These are phyloP conservation scores for Leersia perrieri DNA, from an alignment of 176 grass and related monocot genomes.

Conservation along the genomic window DNA sequence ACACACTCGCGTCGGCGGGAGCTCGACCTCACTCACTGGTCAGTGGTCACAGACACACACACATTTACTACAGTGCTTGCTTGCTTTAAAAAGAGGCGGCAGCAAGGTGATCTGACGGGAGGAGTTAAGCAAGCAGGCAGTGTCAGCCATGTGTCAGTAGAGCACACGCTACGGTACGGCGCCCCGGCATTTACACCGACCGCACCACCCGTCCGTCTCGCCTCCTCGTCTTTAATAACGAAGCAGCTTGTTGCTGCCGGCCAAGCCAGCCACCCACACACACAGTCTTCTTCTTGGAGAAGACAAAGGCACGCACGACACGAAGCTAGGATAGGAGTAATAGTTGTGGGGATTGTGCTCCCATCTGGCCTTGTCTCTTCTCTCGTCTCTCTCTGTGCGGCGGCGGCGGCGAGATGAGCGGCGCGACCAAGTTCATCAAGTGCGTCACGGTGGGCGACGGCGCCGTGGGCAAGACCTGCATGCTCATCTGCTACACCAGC, in stretches of 20 bases:
- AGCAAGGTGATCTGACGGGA: too few species aligned
- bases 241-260: neutral
- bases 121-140: neutral
- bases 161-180: neutral
- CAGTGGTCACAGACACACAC: too few species aligned
- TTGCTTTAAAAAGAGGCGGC: too few species aligned
- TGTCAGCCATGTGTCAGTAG: neutral
- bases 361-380: neutral
- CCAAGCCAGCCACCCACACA: too few species aligned
- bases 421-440: constrained; percentile 97
- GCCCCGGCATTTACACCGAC: neutral
- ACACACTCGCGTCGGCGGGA: neutral
- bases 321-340: too few species aligned
- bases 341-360: too few species aligned
- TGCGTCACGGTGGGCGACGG: constrained; percentile 99
- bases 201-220: too few species aligned
- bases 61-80: too few species aligned
- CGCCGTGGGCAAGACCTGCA: constrained; percentile 98
- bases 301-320: too few species aligned
- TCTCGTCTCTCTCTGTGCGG: neutral
- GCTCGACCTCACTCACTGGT: too few species aligned
- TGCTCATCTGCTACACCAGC: constrained; percentile 99
- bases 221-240: neutral
- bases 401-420: constrained; percentile 57
- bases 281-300: neutral